Evolutionary conservation across 73 alveolate species (phyloP).

Genomic region (Diophrys sp.): DNA sequence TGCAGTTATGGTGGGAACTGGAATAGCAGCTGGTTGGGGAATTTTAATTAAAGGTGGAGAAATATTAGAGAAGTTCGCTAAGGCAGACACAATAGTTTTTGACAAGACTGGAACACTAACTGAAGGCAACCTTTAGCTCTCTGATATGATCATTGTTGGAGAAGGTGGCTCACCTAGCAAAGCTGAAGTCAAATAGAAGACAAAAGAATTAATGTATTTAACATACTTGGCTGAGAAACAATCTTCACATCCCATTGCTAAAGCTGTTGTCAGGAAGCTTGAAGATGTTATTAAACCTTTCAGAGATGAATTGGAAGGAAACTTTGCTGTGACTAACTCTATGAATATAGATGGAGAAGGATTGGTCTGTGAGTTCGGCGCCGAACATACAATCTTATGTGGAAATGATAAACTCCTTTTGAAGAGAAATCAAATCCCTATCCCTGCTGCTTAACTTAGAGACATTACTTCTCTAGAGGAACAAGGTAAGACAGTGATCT

Average conservation of each 20-base stretch:
- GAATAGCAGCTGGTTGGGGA: conserved; percentile 85
- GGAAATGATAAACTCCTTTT: conserved; percentile 68
- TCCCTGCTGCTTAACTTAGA: too few relatives aligned
- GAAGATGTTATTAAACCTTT: conserved; percentile 6
- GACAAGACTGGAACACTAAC: conserved; percentile 97
- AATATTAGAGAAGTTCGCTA: conserved; percentile 69
- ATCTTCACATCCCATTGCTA: conserved; percentile 74
- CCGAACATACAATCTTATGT: conserved; percentile 17
- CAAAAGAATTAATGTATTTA: conserved; percentile 10
- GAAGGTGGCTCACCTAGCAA: conserved; percentile 19
- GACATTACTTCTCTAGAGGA: conserved; percentile 36
- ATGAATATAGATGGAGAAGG: conserved; percentile 75
- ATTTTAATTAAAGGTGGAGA: conserved; percentile 87
- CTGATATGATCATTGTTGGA: conserved; percentile 13
- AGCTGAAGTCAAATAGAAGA: conserved; percentile 29
- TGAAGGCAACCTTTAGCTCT: conserved; percentile 58
- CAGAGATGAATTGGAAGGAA: conserved; percentile 7
- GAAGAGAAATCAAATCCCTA: too few relatives aligned
- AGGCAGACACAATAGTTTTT: conserved; percentile 76
- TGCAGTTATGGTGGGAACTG: conserved; percentile 96
- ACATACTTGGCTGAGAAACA: conserved; percentile 37
- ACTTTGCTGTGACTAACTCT: conserved; percentile 27
- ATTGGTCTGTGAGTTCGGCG: conserved; percentile 27
- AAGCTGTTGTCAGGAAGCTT: conserved; percentile 42
- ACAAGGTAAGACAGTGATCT: conserved; percentile 70